These are phyloP conservation scores for Hyaloscypha bicolor DNA, from an alignment of 495 filamentous ascomycete species.

Conservation along the genomic window DNA sequence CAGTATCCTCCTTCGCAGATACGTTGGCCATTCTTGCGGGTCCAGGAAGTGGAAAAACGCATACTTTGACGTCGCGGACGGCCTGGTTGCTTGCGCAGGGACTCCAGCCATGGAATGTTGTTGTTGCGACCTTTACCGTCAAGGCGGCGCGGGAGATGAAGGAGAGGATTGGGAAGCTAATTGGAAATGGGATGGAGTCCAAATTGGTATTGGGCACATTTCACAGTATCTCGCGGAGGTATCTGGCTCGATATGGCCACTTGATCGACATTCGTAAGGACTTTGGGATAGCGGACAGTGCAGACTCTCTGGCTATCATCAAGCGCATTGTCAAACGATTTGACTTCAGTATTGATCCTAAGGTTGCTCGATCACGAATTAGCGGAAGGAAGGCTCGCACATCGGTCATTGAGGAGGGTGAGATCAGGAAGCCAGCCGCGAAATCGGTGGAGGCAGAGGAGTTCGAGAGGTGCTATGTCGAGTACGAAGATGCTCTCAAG, in stretches of 20 bases:
- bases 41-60: constrained; percentile 86
- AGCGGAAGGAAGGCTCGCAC: constrained; percentile 85
- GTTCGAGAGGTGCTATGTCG: constrained; percentile 71
- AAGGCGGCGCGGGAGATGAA: constrained; percentile 98
- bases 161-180: constrained; percentile 73
- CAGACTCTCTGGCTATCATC: constrained; percentile 77
- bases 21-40: constrained; percentile 91
- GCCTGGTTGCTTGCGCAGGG: constrained; percentile 88
- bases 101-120: constrained; percentile 85
- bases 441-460: constrained; percentile 67
- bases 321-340: constrained; percentile 80
- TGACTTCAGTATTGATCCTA: constrained; percentile 67
- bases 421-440: constrained; percentile 27
- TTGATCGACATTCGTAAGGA: constrained; percentile 78
- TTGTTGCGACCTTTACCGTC: constrained; percentile 97
- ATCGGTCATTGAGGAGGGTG: constrained; percentile 28
- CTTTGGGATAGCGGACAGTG: constrained; percentile 92
- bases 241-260: constrained; percentile 83
- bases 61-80: constrained; percentile 91
- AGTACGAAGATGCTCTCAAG: constrained; percentile 76
- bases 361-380: constrained; percentile 70
- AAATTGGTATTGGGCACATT: constrained; percentile 92
- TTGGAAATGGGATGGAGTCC: constrained; percentile 76
- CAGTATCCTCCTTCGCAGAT: constrained; percentile 76
- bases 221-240: constrained; percentile 88